These are phyloP conservation scores for Firmiana major DNA, from an alignment of 345 rosid species.

Conservation along the genomic window DNA sequence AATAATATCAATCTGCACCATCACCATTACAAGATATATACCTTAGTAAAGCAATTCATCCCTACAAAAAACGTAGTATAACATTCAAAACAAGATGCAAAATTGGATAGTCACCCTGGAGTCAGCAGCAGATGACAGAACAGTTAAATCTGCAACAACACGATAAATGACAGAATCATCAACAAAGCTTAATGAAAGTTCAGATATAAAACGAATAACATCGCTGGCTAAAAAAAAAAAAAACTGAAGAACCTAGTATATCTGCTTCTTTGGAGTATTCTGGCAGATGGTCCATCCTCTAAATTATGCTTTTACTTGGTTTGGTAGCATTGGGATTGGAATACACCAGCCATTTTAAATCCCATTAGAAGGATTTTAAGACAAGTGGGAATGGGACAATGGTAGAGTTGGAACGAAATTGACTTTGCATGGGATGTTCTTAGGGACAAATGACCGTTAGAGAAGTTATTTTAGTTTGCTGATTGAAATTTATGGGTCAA, in stretches of 20 bases:
- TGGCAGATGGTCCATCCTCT: slow-evolving; percentile 24
- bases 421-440: slow-evolving; percentile 23
- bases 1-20: slow-evolving; percentile 6
- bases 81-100: too few species aligned
- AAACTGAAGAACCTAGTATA: slow-evolving; percentile 20
- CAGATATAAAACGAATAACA: neutral
- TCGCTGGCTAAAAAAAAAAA: neutral
- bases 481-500: slow-evolving; percentile 33
- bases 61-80: too few species aligned
- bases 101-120: neutral
- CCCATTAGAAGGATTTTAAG: slow-evolving; percentile 2
- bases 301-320: slow-evolving; percentile 10
- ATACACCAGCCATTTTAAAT: slow-evolving; percentile 2
- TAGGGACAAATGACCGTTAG: slow-evolving; percentile 22
- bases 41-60: neutral
- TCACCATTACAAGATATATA: neutral
- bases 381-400: slow-evolving; percentile 15
- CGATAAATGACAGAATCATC: neutral
- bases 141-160: slow-evolving; percentile 22
- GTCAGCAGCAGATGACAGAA: neutral
- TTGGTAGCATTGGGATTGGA: neutral
- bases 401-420: slow-evolving; percentile 29
- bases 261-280: slow-evolving; percentile 8
- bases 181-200: neutral
- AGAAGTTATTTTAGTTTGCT: slow-evolving; percentile 25